Evolutionary conservation across 2,329 filamentous ascomycete species (phyloP).

Genomic region (Myriangium duriaei): DNA sequence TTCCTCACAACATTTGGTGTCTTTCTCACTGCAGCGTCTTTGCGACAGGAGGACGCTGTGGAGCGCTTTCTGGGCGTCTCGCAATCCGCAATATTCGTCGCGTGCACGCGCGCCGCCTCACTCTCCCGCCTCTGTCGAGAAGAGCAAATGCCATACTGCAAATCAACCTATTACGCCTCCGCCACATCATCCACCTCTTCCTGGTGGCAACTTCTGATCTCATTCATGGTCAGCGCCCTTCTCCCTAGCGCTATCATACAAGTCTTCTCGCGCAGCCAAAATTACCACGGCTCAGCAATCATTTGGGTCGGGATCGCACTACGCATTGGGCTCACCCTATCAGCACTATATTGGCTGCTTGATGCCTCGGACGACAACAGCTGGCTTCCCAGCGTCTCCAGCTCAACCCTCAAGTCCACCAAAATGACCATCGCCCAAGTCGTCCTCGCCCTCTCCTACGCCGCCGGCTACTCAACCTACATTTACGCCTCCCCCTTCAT

Average conservation of each 20-base stretch:
- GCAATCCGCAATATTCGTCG: constrained; percentile 71
- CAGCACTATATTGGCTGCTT: constrained; percentile 74
- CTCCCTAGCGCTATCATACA: constrained; percentile 66
- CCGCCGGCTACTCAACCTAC: constrained; percentile 75
- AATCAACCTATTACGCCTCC: constrained; percentile 90
- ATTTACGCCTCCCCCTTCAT: constrained; percentile 77
- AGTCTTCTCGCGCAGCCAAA: constrained; percentile 70
- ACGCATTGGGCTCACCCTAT: constrained; percentile 60
- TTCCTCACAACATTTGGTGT: constrained; percentile 81
- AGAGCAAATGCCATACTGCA: constrained; percentile 96
- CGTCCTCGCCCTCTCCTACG: constrained; percentile 65
- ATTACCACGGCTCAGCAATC: constrained; percentile 75
- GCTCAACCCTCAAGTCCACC: constrained; percentile 54
- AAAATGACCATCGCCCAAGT: constrained; percentile 70
- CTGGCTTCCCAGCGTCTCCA: constrained; percentile 55
- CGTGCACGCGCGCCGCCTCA: constrained; percentile 67
- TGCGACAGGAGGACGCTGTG: constrained; percentile 53
- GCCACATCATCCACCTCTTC: constrained; percentile 85
- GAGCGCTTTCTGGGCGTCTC: constrained; percentile 69
- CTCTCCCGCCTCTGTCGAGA: constrained; percentile 89
- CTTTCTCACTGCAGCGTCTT: constrained; percentile 58
- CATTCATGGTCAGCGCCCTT: constrained; percentile 57
- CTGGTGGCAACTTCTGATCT: constrained; percentile 74
- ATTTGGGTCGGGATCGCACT: constrained; percentile 75
- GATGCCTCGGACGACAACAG: constrained; percentile 78